Conservation (phyloP, 2,329 filamentous ascomycete species). For the Alternaria sp. region DNA sequence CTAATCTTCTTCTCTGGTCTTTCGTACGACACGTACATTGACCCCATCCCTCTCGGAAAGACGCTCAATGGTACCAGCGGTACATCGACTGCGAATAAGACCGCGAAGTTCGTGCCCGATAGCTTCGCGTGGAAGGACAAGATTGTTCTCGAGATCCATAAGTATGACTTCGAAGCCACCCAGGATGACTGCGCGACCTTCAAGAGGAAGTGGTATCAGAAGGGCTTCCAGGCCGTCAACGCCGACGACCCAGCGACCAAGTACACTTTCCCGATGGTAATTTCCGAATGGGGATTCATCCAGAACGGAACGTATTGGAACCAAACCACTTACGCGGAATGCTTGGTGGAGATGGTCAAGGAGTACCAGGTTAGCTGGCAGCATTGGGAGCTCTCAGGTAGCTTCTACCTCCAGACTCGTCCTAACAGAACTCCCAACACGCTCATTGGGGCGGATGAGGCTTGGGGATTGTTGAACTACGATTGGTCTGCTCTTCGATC, state of each 20-base stretch:
- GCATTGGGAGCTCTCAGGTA: constrained; percentile 42
- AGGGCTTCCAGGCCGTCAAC: constrained; percentile 43
- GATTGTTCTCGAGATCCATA: constrained; percentile 44
- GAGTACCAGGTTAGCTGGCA: constrained; percentile 40
- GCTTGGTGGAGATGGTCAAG: constrained; percentile 41
- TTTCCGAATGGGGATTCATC: constrained; percentile 45
- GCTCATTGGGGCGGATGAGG: constrained; percentile 38
- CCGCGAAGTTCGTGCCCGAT: constrained; percentile 34
- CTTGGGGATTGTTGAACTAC: constrained; percentile 41
- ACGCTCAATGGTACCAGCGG: constrained; percentile 38
- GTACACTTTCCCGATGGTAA: constrained; percentile 40
- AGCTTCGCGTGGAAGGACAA: constrained; percentile 38
- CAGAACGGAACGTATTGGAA: constrained; percentile 42
- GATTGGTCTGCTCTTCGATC: constrained; percentile 36
- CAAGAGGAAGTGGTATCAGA: constrained; percentile 43
- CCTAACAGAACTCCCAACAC: constrained; percentile 34
- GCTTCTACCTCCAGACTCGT: constrained; percentile 49
- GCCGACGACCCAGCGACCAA: constrained; percentile 36
- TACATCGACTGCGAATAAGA: constrained; percentile 33
- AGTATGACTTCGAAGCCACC: constrained; percentile 44
- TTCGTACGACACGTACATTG: constrained; percentile 42
- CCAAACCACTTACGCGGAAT: constrained; percentile 42
- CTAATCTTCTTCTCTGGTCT: constrained; percentile 45
- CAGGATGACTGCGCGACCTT: constrained; percentile 40
- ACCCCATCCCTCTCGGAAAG: constrained; percentile 42